phyloP scores from a whole-genome alignment of 139 green algal genomes.

The Haematococcus lacustris region DNA sequence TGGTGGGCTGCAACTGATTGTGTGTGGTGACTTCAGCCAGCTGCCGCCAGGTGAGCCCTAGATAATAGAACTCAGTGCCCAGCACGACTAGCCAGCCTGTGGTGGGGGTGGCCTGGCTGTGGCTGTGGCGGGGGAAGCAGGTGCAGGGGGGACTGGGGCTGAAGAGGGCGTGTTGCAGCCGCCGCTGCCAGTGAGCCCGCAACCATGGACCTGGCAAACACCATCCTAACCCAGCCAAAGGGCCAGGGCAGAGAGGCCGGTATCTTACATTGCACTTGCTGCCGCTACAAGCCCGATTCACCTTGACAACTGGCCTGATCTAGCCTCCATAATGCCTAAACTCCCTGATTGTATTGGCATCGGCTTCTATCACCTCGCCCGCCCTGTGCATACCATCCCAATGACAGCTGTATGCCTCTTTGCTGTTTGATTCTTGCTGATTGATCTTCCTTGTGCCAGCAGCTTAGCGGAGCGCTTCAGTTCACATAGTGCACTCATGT shows the following conservation, averaged over 20 bases:
- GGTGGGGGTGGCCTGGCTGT: too few species aligned
- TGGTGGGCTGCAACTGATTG: constrained; percentile 60
- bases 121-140: too few species aligned
- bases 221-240: neutral
- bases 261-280: too few species aligned
- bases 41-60: constrained; percentile 10
- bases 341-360: too few species aligned
- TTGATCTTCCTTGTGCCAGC: neutral
- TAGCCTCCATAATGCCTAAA: too few species aligned
- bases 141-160: too few species aligned
- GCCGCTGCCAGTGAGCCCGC: neutral
- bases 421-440: neutral
- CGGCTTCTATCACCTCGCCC: too few species aligned
- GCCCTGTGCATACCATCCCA: neutral
- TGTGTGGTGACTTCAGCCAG: constrained; percentile 68
- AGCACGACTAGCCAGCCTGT: neutral
- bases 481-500: neutral
- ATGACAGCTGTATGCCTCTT: neutral
- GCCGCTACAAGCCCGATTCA: too few species aligned
- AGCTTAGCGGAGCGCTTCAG: neutral
- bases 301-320: too few species aligned
- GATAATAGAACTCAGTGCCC: neutral
- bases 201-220: constrained; percentile 16
- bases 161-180: too few species aligned
- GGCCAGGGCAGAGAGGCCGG: neutral